phyloP scores from a whole-genome alignment of 768 basidiomycete species.

The Hygrophorus pudorinus region DNA sequence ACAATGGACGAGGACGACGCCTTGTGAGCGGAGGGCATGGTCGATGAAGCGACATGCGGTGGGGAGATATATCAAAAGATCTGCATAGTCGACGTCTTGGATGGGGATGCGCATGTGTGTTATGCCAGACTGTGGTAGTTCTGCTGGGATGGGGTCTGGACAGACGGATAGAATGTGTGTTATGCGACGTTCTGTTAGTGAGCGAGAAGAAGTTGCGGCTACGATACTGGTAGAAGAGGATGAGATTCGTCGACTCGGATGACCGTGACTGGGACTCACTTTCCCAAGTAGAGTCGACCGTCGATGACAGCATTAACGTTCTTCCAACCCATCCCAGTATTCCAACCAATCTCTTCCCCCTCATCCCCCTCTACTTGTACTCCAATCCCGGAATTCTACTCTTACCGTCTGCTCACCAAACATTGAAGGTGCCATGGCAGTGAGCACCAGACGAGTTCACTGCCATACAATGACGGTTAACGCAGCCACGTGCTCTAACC shows the following conservation, averaged over 20 bases:
- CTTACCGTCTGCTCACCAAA: too few species aligned
- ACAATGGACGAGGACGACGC: conserved; percentile 58
- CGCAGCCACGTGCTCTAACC: too few species aligned
- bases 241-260: conserved; percentile 11
- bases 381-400: neutral
- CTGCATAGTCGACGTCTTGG: conserved; percentile 61
- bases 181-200: conserved; percentile 63
- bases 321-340: conserved; percentile 50
- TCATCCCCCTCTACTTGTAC: too few species aligned
- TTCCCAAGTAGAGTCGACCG: conserved; percentile 60
- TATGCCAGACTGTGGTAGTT: conserved; percentile 59
- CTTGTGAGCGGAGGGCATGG: conserved; percentile 45
- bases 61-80: conserved; percentile 60
- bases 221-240: conserved; percentile 36
- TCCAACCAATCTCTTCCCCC: too few species aligned
- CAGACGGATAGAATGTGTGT: conserved; percentile 78
- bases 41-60: conserved; percentile 58
- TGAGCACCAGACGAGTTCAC: too few species aligned
- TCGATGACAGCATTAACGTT: conserved; percentile 61
- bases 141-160: conserved; percentile 59
- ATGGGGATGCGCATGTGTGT: conserved; percentile 61
- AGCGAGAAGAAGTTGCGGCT: conserved; percentile 62
- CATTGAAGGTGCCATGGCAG: too few species aligned
- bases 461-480: too few species aligned
- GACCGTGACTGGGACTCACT: conserved; percentile 37